phyloP scores from a whole-genome alignment of 495 filamentous ascomycete species.

The Neohortaea acidophila region DNA sequence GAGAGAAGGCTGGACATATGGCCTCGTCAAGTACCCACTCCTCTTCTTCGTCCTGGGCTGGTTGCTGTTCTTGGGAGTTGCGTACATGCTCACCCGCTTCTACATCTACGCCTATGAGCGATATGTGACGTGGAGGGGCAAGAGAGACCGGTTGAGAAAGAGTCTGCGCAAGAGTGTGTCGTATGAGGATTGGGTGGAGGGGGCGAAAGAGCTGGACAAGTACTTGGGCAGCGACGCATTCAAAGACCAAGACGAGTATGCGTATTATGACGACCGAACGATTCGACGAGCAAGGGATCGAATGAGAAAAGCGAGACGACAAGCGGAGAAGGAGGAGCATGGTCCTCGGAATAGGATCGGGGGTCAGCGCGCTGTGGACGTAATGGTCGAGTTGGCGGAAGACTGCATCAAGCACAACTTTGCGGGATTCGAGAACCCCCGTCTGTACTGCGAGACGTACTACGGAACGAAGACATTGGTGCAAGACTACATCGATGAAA shows the following conservation, averaged over 20 bases:
- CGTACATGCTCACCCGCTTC: constrained; percentile 65
- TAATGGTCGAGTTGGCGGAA: constrained; percentile 61
- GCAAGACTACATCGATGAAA: constrained; percentile 76
- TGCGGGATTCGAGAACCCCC: constrained; percentile 82
- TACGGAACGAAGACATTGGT: constrained; percentile 88
- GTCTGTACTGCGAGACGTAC: constrained; percentile 89
- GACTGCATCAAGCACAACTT: constrained; percentile 96
- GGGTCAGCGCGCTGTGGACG: constrained; percentile 45
- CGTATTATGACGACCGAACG: constrained; percentile 83
- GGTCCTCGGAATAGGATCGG: constrained; percentile 15
- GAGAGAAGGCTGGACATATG: constrained; percentile 80
- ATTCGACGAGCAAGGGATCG: constrained; percentile 60
- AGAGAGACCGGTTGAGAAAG: constrained; percentile 49
- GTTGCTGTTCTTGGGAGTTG: constrained; percentile 51
- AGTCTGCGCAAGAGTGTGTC: constrained; percentile 52
- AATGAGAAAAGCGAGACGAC: constrained; percentile 43
- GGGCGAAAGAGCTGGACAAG: constrained; percentile 62
- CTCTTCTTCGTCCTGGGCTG: constrained; percentile 62
- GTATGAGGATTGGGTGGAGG: constrained; percentile 69
- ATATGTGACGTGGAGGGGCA: constrained; percentile 58
- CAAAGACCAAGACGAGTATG: constrained; percentile 80
- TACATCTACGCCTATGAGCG: constrained; percentile 87
- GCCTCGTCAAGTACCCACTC: constrained; percentile 80
- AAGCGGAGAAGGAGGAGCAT: constrained; percentile 42
- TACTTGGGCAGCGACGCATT: constrained; percentile 72